These are phyloP conservation scores for Puccinia horiana DNA, from an alignment of 1,284 basidiomycete genomes.

Conservation along the genomic window DNA sequence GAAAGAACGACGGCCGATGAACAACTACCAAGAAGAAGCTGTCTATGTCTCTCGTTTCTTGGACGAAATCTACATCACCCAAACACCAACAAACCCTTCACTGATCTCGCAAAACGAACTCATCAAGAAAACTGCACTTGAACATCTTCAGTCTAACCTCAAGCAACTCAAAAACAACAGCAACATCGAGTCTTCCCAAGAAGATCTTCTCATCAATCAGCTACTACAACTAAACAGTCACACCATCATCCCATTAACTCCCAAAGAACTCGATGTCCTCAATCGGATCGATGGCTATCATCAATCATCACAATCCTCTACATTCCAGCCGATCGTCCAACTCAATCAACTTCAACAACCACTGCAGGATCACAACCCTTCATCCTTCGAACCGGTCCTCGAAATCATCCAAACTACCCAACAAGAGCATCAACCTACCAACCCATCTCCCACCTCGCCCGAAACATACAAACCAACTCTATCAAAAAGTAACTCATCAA, in stretches of 20 bases:
- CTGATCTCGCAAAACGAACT: background rate
- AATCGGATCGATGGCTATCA: background rate
- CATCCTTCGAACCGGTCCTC: background rate
- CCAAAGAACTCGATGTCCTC: background rate
- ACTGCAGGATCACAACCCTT: background rate
- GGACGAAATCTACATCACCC: background rate
- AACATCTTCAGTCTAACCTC: background rate
- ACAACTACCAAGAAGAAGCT: background rate
- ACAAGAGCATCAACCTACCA: background rate
- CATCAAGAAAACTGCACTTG: background rate
- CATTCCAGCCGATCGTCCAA: background rate
- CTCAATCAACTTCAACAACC: background rate
- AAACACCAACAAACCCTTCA: background rate
- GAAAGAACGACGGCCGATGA: too few species aligned
- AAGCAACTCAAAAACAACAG: background rate
- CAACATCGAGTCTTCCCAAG: background rate
- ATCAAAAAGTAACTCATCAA: background rate
- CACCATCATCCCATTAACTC: background rate
- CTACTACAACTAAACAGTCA: background rate
- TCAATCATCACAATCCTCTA: background rate
- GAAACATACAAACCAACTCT: background rate
- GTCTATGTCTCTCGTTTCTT: background rate
- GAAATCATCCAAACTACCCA: background rate
- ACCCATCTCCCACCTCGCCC: background rate
- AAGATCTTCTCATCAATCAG: constrained; percentile 1